Conservation (phyloP, 129 eudicot genomes). For the Tanacetum coccineum region DNA sequence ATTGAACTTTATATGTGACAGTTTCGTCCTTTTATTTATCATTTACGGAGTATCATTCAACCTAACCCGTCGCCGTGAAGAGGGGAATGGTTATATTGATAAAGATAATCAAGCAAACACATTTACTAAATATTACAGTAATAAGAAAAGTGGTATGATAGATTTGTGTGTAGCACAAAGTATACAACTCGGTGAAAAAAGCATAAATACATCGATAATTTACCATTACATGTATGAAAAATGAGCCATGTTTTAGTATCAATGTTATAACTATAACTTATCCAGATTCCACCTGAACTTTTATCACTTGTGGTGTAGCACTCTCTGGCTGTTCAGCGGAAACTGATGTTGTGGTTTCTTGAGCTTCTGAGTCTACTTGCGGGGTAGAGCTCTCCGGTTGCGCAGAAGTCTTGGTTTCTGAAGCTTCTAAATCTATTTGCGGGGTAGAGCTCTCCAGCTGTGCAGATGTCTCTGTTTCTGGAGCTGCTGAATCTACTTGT, state of each 20-base stretch:
- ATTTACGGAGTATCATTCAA: too few species aligned
- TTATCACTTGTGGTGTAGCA: constrained; percentile 10
- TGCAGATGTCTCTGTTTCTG: constrained; percentile 26
- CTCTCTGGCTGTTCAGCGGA: constrained; percentile 25
- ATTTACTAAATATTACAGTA: too few species aligned
- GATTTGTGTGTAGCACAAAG: constrained; percentile 17
- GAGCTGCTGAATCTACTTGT: constrained; percentile 23
- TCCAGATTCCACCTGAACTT: constrained; percentile 26
- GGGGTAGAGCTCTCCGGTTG: constrained; percentile 36
- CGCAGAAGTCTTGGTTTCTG: constrained; percentile 26
- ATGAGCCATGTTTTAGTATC: not conserved
- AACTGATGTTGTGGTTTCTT: not conserved
- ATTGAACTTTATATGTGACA: too few species aligned
- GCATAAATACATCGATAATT: constrained; percentile 22
- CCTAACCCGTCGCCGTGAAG: too few species aligned
- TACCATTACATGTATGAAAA: constrained; percentile 13
- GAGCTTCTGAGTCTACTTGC: constrained; percentile 12
- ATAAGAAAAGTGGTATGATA: constrained; percentile 2
- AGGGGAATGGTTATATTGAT: too few species aligned
- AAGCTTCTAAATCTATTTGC: constrained; percentile 23
- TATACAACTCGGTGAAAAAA: constrained; percentile 26
- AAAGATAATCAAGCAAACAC: too few species aligned
- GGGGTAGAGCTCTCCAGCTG: constrained; percentile 34
- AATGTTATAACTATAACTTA: constrained; percentile 3
- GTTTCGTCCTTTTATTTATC: too few species aligned